These are phyloP conservation scores for Kwoniella sp. DNA, from an alignment of 768 basidiomycete genomes.

Conservation along the genomic window DNA sequence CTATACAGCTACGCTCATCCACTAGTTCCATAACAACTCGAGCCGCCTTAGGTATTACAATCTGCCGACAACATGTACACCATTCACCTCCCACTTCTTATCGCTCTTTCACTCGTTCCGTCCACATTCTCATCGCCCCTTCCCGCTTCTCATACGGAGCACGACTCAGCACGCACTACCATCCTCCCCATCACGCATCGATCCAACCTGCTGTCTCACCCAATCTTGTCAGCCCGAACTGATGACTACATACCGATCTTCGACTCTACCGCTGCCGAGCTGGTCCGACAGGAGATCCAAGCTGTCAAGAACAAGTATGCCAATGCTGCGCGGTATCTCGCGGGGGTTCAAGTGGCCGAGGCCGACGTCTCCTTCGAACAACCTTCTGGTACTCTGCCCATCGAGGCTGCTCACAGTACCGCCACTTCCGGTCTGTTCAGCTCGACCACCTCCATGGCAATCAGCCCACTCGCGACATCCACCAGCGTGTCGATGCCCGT, in stretches of 20 bases:
- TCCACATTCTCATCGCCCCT: conserved; percentile 10
- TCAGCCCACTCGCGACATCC: background rate
- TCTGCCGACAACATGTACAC: conserved; percentile 18
- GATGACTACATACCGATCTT: conserved; percentile 10
- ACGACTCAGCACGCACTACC: background rate
- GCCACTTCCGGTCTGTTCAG: too few relatives aligned
- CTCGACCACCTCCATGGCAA: conserved; percentile 1
- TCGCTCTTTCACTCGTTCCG: conserved; percentile 12
- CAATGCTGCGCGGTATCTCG: conserved; percentile 27
- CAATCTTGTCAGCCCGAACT: conserved; percentile 6
- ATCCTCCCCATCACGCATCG: conserved; percentile 6
- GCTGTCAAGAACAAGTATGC: conserved; percentile 30
- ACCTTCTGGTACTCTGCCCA: conserved; percentile 3
- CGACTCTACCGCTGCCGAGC: conserved; percentile 7
- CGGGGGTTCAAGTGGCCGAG: conserved; percentile 24
- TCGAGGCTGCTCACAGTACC: conserved; percentile 1
- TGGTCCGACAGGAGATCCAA: conserved; percentile 8
- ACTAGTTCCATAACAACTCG: too few relatives aligned
- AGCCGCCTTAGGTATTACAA: too few relatives aligned
- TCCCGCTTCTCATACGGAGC: background rate
- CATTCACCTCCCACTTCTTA: conserved; percentile 4
- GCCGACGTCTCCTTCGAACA: conserved; percentile 24
- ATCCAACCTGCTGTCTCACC: conserved; percentile 8
- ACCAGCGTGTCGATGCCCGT: background rate
- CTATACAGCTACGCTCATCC: too few relatives aligned